Evolutionary conservation across 2,329 filamentous ascomycete genomes (phyloP), one percentile per base, ranked within the genome.

Genomic region (Fusarium dimerum): DNA sequence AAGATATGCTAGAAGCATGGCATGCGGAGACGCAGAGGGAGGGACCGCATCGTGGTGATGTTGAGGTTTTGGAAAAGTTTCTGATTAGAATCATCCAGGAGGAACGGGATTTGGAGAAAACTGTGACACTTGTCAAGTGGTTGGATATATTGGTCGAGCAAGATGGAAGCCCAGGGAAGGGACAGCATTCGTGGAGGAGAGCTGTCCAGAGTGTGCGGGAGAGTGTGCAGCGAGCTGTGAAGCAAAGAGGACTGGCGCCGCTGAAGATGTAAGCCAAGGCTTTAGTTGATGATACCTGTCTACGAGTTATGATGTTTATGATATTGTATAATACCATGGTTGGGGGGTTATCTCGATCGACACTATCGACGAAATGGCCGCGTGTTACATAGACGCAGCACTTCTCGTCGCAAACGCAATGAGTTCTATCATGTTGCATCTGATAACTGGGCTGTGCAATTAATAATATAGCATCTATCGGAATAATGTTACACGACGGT

Each of bases 21-120:
- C 81, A 91, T 58, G 68, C 74, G 3, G 85, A 87, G 54, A 96
- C 93, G 55, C 75, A 71, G 36, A 77, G 78, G 6, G 87, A 92
- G 3, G 91, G 89, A 0, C 94, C 94, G 2, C 92, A 94, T 70
- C 73, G 73, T 0, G 85, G 89, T 51, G 94, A 99, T 70, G 86
- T 93, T 0, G 80, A 79, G 40, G 85, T 92, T 38, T 77, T 97
- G 54, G 83, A 80, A 48, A 81, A 77, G 63, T 97, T 96, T 69
- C 70, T 97, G 30, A 76, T 69, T 6, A 81, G 80, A 26, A 90
- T 97, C 1, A 80, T 96, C 1, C 55, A 74, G 1, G 86, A 93
- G 51, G 94, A 97, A 70, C 78, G 81, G 52, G 87, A 97, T 67
- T 78, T 94, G 72, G 80, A 81, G 6, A 96, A 96, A 71, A 89